Base-by-base conservation (phyloP, 2,329 filamentous ascomycete genomes). In the Kalaharituber pfeilii region DNA sequence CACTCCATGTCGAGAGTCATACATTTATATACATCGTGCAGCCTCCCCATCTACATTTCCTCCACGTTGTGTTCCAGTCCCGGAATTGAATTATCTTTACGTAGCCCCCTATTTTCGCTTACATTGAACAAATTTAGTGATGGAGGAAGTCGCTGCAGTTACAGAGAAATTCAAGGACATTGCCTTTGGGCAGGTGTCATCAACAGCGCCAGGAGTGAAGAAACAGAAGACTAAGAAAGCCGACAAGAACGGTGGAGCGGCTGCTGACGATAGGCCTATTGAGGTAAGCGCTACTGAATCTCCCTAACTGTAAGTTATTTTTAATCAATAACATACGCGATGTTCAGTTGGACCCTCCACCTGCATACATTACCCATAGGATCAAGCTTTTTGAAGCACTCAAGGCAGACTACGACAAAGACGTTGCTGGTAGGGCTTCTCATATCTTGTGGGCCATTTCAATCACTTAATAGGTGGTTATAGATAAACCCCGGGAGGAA, bases 381-480 rank as follows among this genome's bases (percentile, higher is more conserved):
- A 81, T 95, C 65, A 78, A 83, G 52, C 73, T 96, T 50, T 95
- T 95, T 71, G 84, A 95, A 67, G 80, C 82, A 67, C 75, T 95
- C 62, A 93, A 93, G 76, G 81, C 84, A 61, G 78, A 84, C 67
- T 80, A 86, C 66, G 82, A 93, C 62, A 82, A 82, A 56, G 85
- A 91, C 67, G 71, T 86, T 60, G 75, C 79, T 61, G 69, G 68
- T 52, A 65, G 44, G 54, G 9, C 39, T 24, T 20, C 1, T 22
- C 20, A 73, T 51, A 67, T 70, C 52, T 70, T 68, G 25, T 62
- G 69, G 52, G 69, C 69, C 42, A 67, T 67, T 52, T 30, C 56
- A n/a, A 66, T 67, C 26, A 20, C 53, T 54, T 24, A n/a, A 50
- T 15, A 9, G 54, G 49, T 45, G 44, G 36, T 13, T 9, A 42